A percentile compares a stretch with the other conserved stretches of the same genome.
These are phyloP conservation scores for Lipomyces mesembrius DNA, from an alignment of 805 yeast species.

Conservation along the genomic window DNA sequence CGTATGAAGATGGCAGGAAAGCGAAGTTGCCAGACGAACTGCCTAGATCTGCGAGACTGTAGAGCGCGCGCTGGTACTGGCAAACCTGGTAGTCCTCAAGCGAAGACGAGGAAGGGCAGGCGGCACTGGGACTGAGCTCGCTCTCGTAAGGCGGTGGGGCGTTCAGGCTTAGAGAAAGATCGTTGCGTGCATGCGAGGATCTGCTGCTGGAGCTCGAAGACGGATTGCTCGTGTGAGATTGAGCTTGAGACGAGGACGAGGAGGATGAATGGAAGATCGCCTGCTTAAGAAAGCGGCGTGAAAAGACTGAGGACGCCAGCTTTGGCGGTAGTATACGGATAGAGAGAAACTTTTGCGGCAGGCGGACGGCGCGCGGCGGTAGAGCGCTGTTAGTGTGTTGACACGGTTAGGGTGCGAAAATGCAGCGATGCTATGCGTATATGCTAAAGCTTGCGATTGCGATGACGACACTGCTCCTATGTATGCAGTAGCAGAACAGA, in stretches of 20 bases:
- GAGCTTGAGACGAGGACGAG: slow-evolving; percentile 11
- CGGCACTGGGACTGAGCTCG: slow-evolving; percentile 6
- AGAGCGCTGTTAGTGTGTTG: no score
- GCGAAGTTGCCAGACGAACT: slow-evolving; percentile 14
- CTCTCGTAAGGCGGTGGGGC: slow-evolving; percentile 21
- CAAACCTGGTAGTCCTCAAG: slow-evolving; percentile 6
- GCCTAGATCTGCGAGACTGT: slow-evolving; percentile 9
- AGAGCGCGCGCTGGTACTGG: slow-evolving; percentile 12
- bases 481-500: no score
- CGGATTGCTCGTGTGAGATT: not conserved
- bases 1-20: slow-evolving; percentile 4
- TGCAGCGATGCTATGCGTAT: no score
- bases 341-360: no score
- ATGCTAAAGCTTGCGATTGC: no score
- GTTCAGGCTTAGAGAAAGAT: slow-evolving; percentile 19
- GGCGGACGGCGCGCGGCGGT: no score
- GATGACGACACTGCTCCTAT: no score
- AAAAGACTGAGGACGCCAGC: slow-evolving; percentile 33
- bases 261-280: slow-evolving; percentile 29
- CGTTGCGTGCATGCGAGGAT: slow-evolving; percentile 8
- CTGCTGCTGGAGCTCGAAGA: not conserved
- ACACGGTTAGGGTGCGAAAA: no score
- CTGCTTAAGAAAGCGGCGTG: slow-evolving; percentile 37
- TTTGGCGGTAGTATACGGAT: not conserved
- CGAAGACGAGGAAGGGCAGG: slow-evolving; percentile 3